These are phyloP conservation scores for Suillus ampliporus DNA, from an alignment of 768 basidiomycete genomes.

Conservation along the genomic window DNA sequence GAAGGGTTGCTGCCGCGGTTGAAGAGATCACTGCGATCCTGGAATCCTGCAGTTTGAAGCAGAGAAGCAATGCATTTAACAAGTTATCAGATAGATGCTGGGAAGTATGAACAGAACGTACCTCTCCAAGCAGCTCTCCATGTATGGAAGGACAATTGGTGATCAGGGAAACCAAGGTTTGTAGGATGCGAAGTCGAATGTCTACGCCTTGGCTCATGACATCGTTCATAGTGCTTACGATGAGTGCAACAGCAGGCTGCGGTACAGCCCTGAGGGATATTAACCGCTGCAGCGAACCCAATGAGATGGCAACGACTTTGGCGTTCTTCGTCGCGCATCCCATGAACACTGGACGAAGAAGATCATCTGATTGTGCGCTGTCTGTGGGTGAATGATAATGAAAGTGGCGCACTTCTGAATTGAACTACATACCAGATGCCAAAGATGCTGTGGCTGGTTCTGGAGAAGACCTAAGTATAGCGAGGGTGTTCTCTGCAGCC, in stretches of 20 bases:
- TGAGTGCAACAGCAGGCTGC: conserved; percentile 74
- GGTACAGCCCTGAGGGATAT: conserved; percentile 88
- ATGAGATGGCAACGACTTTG: conserved; percentile 91
- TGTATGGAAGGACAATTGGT: conserved; percentile 87
- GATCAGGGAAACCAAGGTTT: conserved; percentile 89
- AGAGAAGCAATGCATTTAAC: conserved; percentile 81
- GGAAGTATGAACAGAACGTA: conserved; percentile 43
- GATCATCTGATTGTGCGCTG: conserved; percentile 78
- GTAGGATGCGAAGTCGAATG: conserved; percentile 91
- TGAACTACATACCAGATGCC: conserved; percentile 63
- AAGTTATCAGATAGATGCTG: background rate
- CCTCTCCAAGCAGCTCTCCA: conserved; percentile 80
- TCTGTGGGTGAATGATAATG: conserved; percentile 48
- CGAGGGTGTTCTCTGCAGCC: conserved; percentile 91
- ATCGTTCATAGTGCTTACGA: conserved; percentile 84
- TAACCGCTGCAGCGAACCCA: conserved; percentile 91
- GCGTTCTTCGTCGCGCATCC: conserved; percentile 91
- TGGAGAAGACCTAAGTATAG: conserved; percentile 80
- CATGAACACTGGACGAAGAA: conserved; percentile 89
- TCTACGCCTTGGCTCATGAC: conserved; percentile 95
- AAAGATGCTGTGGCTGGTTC: conserved; percentile 76
- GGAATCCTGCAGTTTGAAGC: conserved; percentile 95
- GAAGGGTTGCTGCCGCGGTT: conserved; percentile 93
- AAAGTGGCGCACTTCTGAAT: background rate
- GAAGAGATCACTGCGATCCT: conserved; percentile 96